Evolutionary conservation across 768 basidiomycete species (phyloP).

Genomic region (Tulasnella sp.): DNA sequence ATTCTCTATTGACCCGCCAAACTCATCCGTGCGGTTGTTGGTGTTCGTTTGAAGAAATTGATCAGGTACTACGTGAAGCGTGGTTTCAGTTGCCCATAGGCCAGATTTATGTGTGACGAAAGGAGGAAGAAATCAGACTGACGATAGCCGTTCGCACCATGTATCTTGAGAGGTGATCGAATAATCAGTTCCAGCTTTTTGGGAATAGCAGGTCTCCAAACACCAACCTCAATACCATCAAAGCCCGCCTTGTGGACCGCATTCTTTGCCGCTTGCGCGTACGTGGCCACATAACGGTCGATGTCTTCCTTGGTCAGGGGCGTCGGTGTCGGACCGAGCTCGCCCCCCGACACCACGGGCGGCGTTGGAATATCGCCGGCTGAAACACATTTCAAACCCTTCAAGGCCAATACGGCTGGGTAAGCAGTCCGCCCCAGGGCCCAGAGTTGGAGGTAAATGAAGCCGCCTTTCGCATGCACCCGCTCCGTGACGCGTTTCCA

Average conservation of each 20-base stretch:
- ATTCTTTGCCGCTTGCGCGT: slow-evolving; percentile 42
- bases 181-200: too few species aligned
- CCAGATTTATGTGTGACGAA: neutral
- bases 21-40: slow-evolving; percentile 52
- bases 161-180: too few species aligned
- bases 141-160: slow-evolving; percentile 6
- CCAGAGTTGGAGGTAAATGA: slow-evolving; percentile 29
- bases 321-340: slow-evolving; percentile 12
- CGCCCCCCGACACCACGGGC: neutral
- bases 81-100: slow-evolving; percentile 20
- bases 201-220: slow-evolving; percentile 3
- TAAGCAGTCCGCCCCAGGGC: slow-evolving; percentile 25
- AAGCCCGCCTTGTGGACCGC: slow-evolving; percentile 51
- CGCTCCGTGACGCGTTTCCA: slow-evolving; percentile 43
- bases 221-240: slow-evolving; percentile 47
- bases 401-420: neutral
- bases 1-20: slow-evolving; percentile 57
- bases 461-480: slow-evolving; percentile 27
- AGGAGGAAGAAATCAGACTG: neutral
- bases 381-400: slow-evolving; percentile 15
- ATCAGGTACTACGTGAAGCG: slow-evolving; percentile 34
- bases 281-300: slow-evolving; percentile 19
- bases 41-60: slow-evolving; percentile 51
- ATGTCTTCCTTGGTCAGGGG: slow-evolving; percentile 24
- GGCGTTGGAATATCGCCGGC: neutral